These are phyloP conservation scores for Styphnolobium japonicum DNA, from an alignment of 306 rosid species.

Conservation along the genomic window DNA sequence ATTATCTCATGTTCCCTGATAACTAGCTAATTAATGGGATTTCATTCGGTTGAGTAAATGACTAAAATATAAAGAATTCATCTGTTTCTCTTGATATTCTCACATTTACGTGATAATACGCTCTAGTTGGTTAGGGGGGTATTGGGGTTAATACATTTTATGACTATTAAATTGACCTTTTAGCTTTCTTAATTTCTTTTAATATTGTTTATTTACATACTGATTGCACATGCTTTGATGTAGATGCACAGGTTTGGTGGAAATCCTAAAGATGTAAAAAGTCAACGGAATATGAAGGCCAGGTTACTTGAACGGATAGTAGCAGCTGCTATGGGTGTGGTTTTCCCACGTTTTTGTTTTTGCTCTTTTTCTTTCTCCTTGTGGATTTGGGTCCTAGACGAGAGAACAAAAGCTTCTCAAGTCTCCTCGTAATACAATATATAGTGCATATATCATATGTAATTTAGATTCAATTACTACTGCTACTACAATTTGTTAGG, in stretches of 20 bases:
- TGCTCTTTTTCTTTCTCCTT: constrained; percentile 2
- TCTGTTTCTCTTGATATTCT: background rate
- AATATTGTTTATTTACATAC: background rate
- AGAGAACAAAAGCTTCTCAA: constrained; percentile 34
- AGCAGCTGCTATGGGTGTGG: constrained; percentile 40
- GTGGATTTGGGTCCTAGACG: constrained; percentile 40
- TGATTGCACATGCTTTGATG: constrained; percentile 11
- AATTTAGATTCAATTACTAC: constrained; percentile 35
- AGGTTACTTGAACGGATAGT: constrained; percentile 35
- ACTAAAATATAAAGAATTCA: background rate
- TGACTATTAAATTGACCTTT: constrained; percentile 4
- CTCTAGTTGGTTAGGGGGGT: background rate
- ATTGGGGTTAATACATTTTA: background rate
- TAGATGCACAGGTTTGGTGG: constrained; percentile 47
- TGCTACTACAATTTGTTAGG: constrained; percentile 30
- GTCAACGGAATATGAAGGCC: constrained; percentile 44
- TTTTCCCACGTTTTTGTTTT: constrained; percentile 23
- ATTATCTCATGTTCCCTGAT: background rate
- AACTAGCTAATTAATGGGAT: background rate
- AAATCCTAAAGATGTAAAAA: constrained; percentile 46
- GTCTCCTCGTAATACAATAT: constrained; percentile 29
- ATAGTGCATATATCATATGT: constrained; percentile 52
- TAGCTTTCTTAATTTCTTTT: background rate
- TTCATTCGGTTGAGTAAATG: background rate
- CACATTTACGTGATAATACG: no score